Percentiles rank a stretch among this genome's conserved stretches.
These are phyloP conservation scores for Aureobasidium sp. DNA, from an alignment of 2,329 filamentous ascomycete species.

Conservation along the genomic window DNA sequence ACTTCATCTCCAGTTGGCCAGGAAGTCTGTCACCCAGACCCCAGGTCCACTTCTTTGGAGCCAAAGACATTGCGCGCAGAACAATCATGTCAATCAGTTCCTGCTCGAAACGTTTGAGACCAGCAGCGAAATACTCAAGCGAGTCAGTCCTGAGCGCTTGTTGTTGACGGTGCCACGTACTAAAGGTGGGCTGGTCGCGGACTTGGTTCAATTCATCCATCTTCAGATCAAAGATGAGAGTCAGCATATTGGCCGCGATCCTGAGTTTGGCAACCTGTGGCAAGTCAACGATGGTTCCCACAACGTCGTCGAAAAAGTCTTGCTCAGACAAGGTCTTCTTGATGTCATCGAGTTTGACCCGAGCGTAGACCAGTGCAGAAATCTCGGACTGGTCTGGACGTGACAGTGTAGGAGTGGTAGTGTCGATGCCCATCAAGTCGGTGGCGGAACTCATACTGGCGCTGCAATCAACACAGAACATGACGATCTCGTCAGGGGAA, in stretches of 20 bases:
- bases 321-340: constrained; percentile 24
- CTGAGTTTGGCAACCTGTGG: constrained; percentile 11
- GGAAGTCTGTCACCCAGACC: constrained; percentile 23
- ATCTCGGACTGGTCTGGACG: not conserved
- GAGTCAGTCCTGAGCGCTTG: not conserved
- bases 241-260: constrained; percentile 22
- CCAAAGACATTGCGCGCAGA: constrained; percentile 21
- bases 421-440: constrained; percentile 29
- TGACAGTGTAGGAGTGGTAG: constrained; percentile 9
- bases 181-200: not conserved
- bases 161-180: not conserved
- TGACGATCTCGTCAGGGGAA: constrained; percentile 30
- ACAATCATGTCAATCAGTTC: constrained; percentile 25
- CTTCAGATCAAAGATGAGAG: constrained; percentile 19
- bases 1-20: constrained; percentile 17
- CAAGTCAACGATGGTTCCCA: constrained; percentile 22
- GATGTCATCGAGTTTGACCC: constrained; percentile 22
- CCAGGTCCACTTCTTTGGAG: constrained; percentile 24
- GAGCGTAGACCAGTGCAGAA: constrained; percentile 12
- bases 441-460: constrained; percentile 28
- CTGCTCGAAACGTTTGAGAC: constrained; percentile 22
- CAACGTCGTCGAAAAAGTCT: constrained; percentile 27
- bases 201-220: constrained; percentile 8
- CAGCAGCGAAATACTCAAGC: constrained; percentile 18
- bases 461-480: constrained; percentile 33